These are phyloP conservation scores for Aphanomyces euteiches DNA, from an alignment of 352 stramenopile species.

Conservation along the genomic window DNA sequence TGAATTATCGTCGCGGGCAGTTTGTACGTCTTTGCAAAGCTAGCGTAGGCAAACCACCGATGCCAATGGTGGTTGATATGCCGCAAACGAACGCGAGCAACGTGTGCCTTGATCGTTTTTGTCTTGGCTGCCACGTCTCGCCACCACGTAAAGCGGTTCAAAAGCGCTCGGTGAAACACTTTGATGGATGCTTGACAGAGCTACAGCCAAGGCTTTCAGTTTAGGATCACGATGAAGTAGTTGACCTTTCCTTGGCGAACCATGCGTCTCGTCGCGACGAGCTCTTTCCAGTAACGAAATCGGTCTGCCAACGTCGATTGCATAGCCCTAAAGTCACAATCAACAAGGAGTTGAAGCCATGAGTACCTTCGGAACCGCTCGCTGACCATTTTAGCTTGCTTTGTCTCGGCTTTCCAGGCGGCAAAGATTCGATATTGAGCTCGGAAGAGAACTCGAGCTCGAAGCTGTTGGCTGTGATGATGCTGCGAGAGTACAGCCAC, in stretches of 20 bases:
- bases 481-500: neutral
- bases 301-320: neutral
- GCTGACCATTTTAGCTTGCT: no score
- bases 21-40: neutral
- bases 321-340: conserved; percentile 8
- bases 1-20: neutral
- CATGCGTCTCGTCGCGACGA: conserved; percentile 12
- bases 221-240: neutral
- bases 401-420: neutral
- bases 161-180: conserved; percentile 15
- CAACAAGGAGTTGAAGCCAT: no score
- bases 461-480: conserved; percentile 8
- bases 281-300: conserved; percentile 19
- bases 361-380: conserved; percentile 6
- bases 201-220: neutral
- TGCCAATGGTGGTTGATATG: neutral
- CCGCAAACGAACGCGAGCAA: neutral
- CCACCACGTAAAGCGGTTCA: conserved; percentile 24
- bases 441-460: conserved; percentile 10
- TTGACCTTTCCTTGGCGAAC: conserved; percentile 26
- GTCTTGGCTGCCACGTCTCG: neutral
- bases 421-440: conserved; percentile 8
- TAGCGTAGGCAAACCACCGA: neutral
- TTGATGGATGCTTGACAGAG: conserved; percentile 29
- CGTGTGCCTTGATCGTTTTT: conserved; percentile 1